phyloP scores from a whole-genome alignment of 2,329 filamentous ascomycete genomes.

The Simplicillium aogashimaense region DNA sequence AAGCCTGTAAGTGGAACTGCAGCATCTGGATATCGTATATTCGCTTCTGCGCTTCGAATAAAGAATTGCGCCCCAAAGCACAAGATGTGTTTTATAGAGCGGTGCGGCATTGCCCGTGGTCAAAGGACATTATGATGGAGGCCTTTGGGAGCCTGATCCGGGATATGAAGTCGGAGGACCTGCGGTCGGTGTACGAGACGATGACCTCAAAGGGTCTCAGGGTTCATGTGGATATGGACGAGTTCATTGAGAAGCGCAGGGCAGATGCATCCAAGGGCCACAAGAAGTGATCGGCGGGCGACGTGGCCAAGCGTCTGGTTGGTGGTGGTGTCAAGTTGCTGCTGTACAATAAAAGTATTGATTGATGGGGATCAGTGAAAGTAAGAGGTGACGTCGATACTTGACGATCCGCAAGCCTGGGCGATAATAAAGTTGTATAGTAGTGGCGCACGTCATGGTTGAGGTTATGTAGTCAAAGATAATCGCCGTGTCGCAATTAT shows the following conservation, averaged over 20 bases:
- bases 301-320: too few relatives aligned
- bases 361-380: too few relatives aligned
- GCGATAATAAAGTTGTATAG: too few relatives aligned
- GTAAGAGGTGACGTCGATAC: too few relatives aligned
- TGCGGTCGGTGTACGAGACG: conserved; percentile 36
- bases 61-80: conserved; percentile 27
- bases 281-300: too few relatives aligned
- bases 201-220: conserved; percentile 39
- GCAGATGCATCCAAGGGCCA: conserved; percentile 1
- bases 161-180: conserved; percentile 35
- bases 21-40: conserved; percentile 41
- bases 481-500: too few relatives aligned
- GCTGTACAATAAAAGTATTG: too few relatives aligned
- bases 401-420: too few relatives aligned
- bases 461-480: too few relatives aligned
- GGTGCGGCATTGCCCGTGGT: conserved; percentile 36
- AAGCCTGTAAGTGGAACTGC: conserved; percentile 26
- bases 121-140: conserved; percentile 39
- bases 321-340: too few relatives aligned
- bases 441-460: too few relatives aligned
- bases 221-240: conserved; percentile 41
- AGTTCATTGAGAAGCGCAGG: conserved; percentile 28
- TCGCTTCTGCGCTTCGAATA: conserved; percentile 30
- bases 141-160: conserved; percentile 34
- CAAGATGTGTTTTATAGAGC: conserved; percentile 40